A percentile compares a stretch with the other conserved stretches of the same genome.
phyloP scores from a whole-genome alignment of 2,329 filamentous ascomycete species.

The Microsporum ferrugineum region DNA sequence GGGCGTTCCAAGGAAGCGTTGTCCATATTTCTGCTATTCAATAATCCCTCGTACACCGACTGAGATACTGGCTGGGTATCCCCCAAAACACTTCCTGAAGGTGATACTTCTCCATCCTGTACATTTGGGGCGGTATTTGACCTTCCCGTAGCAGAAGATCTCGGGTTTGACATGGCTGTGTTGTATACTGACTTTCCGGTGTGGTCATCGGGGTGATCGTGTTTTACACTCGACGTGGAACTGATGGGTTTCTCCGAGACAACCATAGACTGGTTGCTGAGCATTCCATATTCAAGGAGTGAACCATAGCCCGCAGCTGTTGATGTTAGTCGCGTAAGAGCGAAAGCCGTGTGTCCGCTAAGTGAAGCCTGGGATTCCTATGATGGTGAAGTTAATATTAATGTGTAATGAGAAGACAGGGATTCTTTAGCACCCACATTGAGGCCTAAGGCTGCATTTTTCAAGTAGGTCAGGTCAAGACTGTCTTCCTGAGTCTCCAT shows the following conservation, averaged over 20 bases:
- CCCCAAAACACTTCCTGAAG: constrained; percentile 25
- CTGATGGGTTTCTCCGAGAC: constrained; percentile 5
- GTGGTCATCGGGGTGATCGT: not conserved
- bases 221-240: not conserved
- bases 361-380: not conserved
- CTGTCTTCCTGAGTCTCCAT: constrained; percentile 34
- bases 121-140: constrained; percentile 16
- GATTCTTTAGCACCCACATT: constrained; percentile 22
- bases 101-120: constrained; percentile 24
- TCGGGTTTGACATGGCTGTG: not conserved
- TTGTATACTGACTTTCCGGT: constrained; percentile 1
- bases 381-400: not conserved
- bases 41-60: constrained; percentile 33
- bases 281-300: constrained; percentile 1
- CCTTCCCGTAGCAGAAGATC: constrained; percentile 14
- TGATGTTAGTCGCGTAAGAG: not conserved
- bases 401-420: not conserved
- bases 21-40: constrained; percentile 26
- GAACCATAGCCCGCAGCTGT: not conserved
- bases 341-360: not conserved
- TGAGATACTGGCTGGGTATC: constrained; percentile 38
- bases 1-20: not conserved
- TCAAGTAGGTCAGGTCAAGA: constrained; percentile 30
- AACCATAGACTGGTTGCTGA: constrained; percentile 2
- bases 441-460: constrained; percentile 32